These are phyloP conservation scores for Fagopyrum tataricum DNA, from an alignment of 148 eudicot genomes.

Conservation along the genomic window DNA sequence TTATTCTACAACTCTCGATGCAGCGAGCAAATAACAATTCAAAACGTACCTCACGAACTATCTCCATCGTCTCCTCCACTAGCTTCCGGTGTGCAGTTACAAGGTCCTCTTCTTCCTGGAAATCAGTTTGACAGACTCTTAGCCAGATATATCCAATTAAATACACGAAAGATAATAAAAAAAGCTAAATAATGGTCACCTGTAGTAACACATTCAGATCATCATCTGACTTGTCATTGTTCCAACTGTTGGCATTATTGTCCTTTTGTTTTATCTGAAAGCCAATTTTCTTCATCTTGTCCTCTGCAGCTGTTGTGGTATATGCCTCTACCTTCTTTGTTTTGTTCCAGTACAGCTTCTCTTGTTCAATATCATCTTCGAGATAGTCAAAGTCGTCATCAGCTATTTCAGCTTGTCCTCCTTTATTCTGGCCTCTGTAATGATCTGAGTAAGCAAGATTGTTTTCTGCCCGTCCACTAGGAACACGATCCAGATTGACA, in stretches of 20 bases:
- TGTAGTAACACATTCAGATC: constrained; percentile 50
- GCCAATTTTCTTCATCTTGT: constrained; percentile 21
- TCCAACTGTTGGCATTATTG: constrained; percentile 12
- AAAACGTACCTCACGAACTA: constrained; percentile 52
- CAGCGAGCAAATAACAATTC: background rate
- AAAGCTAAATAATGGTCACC: constrained; percentile 26
- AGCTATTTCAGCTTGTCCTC: constrained; percentile 21
- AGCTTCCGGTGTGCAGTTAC: constrained; percentile 54
- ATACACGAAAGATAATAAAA: background rate
- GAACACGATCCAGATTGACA: constrained; percentile 37
- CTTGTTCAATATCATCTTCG: constrained; percentile 37
- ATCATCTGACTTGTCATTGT: constrained; percentile 32
- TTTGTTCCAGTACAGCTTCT: constrained; percentile 24
- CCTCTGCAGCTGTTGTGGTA: constrained; percentile 25
- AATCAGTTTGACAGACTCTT: constrained; percentile 8
- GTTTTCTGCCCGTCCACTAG: constrained; percentile 39
- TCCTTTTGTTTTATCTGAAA: constrained; percentile 19
- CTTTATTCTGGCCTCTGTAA: constrained; percentile 24
- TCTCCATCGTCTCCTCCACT: constrained; percentile 60
- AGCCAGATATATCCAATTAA: background rate
- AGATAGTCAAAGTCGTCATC: constrained; percentile 36
- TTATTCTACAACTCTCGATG: no score
- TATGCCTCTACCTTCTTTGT: constrained; percentile 27
- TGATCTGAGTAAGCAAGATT: constrained; percentile 22
- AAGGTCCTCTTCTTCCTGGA: constrained; percentile 69